These are phyloP conservation scores for Trichosporon faecale DNA, from an alignment of 1,284 basidiomycete species.

Conservation along the genomic window DNA sequence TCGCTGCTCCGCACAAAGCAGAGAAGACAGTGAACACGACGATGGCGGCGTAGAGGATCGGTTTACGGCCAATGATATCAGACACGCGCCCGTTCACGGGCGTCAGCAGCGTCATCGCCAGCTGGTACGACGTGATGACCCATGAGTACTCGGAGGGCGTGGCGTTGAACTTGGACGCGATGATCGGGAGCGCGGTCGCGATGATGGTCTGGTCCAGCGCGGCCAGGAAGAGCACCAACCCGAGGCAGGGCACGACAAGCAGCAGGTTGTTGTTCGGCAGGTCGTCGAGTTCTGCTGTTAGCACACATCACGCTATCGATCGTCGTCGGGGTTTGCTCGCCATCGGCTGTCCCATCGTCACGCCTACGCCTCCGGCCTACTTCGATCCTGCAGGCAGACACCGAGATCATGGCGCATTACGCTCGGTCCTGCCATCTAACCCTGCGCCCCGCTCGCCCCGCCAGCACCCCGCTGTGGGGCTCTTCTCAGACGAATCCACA, in stretches of 20 bases:
- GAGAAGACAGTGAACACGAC: conserved; percentile 41
- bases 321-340: background rate
- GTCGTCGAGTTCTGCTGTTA: conserved; percentile 32
- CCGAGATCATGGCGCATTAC: background rate
- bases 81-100: conserved; percentile 45
- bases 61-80: conserved; percentile 47
- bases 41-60: conserved; percentile 44
- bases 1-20: conserved; percentile 45
- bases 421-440: background rate
- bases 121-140: conserved; percentile 42
- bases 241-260: conserved; percentile 42
- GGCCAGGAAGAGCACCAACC: conserved; percentile 43
- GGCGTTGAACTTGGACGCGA: conserved; percentile 34
- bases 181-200: conserved; percentile 39
- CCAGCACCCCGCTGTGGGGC: too few relatives aligned
- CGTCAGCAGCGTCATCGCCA: conserved; percentile 38
- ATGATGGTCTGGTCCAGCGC: conserved; percentile 48
- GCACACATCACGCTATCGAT: background rate
- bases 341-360: background rate
- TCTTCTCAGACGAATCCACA: background rate
- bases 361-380: too few relatives aligned
- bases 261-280: conserved; percentile 37
- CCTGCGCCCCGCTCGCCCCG: too few relatives aligned
- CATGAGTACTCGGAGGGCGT: conserved; percentile 38
- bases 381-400: background rate